Conservation (phyloP, 495 filamentous ascomycete genomes). For the Penicillium psychrofluorescens region DNA sequence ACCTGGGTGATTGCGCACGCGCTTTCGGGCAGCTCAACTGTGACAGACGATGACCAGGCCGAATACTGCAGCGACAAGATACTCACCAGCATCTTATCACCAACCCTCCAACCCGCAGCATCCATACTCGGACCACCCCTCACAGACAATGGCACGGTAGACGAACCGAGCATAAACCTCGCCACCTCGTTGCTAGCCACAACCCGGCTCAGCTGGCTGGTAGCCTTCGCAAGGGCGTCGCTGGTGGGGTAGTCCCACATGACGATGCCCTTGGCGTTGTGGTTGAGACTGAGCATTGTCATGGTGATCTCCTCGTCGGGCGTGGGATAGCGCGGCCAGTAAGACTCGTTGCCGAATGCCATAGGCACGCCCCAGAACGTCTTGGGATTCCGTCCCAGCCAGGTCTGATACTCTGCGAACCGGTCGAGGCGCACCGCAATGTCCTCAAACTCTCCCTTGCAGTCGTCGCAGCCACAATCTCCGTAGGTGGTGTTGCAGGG, state of each 20-base stretch:
- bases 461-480: slow-evolving; percentile 69
- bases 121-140: slow-evolving; percentile 8
- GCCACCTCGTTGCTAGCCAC: slow-evolving; percentile 8
- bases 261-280: slow-evolving; percentile 47
- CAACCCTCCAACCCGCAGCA: slow-evolving; percentile 10
- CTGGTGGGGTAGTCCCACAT: slow-evolving; percentile 29
- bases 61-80: slow-evolving; percentile 11
- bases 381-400: slow-evolving; percentile 28
- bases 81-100: slow-evolving; percentile 9
- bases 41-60: slow-evolving; percentile 2
- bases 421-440: slow-evolving; percentile 47
- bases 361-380: slow-evolving; percentile 56
- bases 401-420: slow-evolving; percentile 28
- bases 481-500: slow-evolving; percentile 60
- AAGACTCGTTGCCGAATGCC: slow-evolving; percentile 55
- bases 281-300: slow-evolving; percentile 54
- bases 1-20: slow-evolving; percentile 1
- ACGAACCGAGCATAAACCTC: slow-evolving; percentile 11
- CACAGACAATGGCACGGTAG: slow-evolving; percentile 3
- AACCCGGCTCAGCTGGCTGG: slow-evolving; percentile 12
- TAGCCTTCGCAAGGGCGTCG: slow-evolving; percentile 10
- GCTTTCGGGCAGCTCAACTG: slow-evolving; percentile 2
- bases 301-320: slow-evolving; percentile 50
- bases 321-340: slow-evolving; percentile 53
- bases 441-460: slow-evolving; percentile 47